phyloP scores from a whole-genome alignment of 495 filamentous ascomycete genomes.

The Xylaria palmicola region DNA sequence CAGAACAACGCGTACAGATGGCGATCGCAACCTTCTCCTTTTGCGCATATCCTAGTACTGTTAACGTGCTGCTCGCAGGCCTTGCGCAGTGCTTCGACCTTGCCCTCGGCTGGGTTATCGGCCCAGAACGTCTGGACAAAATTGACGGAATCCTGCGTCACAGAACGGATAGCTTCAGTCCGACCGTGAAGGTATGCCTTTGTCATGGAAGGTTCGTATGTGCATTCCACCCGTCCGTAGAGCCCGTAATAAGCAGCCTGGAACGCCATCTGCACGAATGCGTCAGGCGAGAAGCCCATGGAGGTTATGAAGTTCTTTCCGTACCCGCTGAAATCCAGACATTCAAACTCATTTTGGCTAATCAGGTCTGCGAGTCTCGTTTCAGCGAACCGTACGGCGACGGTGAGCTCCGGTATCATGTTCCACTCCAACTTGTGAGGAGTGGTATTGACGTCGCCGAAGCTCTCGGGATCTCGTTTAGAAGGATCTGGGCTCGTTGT shows the following conservation, averaged over 20 bases:
- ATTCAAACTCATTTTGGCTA: conserved; percentile 93
- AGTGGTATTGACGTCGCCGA: conserved; percentile 91
- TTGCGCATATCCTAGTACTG: conserved; percentile 83
- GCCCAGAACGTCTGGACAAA: conserved; percentile 96
- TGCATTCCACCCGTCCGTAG: conserved; percentile 90
- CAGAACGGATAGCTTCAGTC: conserved; percentile 88
- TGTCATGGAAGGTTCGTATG: conserved; percentile 98
- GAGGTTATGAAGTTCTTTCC: conserved; percentile 98
- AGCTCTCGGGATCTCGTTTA: conserved; percentile 89
- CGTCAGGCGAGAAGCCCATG: conserved; percentile 94
- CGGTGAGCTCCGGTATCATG: conserved; percentile 87
- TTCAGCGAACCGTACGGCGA: conserved; percentile 92
- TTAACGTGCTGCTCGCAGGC: conserved; percentile 80
- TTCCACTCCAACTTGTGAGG: conserved; percentile 98
- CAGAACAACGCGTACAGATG: conserved; percentile 94
- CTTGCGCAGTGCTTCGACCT: conserved; percentile 79
- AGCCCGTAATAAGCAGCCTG: conserved; percentile 98
- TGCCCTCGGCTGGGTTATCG: conserved; percentile 75
- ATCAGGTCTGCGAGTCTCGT: conserved; percentile 92
- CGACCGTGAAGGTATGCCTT: conserved; percentile 90
- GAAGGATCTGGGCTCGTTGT: conserved; percentile 87
- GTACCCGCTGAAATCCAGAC: conserved; percentile 83
- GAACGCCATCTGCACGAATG: conserved; percentile 98
- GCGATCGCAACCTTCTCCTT: conserved; percentile 87
- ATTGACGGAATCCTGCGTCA: conserved; percentile 74